Conservation (phyloP, 2,329 filamentous ascomycete species). For the Cercospora nicotianae region DNA sequence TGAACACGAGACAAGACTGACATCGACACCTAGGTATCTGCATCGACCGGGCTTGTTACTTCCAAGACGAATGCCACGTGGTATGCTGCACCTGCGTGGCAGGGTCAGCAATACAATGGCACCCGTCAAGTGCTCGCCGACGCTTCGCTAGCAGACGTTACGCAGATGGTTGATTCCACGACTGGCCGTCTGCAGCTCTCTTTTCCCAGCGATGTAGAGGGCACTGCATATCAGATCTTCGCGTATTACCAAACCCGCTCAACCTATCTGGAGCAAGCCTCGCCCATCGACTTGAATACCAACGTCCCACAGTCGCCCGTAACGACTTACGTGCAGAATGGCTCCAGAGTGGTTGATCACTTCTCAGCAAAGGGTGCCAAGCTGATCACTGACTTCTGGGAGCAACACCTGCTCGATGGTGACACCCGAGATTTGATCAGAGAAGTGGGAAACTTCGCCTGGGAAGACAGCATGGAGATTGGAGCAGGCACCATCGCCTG, state of each 20-base stretch:
- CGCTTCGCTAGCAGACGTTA: conserved; percentile 34
- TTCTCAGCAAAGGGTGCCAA: conserved; percentile 36
- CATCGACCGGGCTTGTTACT: conserved; percentile 23
- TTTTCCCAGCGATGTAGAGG: conserved; percentile 28
- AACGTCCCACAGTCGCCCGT: conserved; percentile 28
- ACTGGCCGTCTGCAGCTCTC: conserved; percentile 31
- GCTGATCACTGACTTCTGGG: conserved; percentile 38
- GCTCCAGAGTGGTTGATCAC: conserved; percentile 40
- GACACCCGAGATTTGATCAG: conserved; percentile 26
- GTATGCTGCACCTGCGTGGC: conserved; percentile 17
- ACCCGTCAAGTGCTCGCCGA: conserved; percentile 30
- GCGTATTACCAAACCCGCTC: conserved; percentile 37
- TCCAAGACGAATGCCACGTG: conserved; percentile 17
- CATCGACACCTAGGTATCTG: conserved; percentile 9
- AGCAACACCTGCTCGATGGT: conserved; percentile 35
- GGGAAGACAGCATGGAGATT: conserved; percentile 41
- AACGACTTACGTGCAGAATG: conserved; percentile 35
- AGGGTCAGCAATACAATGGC: conserved; percentile 26
- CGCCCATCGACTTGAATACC: conserved; percentile 30
- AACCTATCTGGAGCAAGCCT: conserved; percentile 36
- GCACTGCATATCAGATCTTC: conserved; percentile 33
- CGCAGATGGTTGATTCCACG: conserved; percentile 26
- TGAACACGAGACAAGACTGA: conserved; percentile 14
- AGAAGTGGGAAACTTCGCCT: conserved; percentile 39
- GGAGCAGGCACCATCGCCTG: conserved; percentile 28